Conservation (phyloP, 768 basidiomycete species). For the Hericium rajendrae region DNA sequence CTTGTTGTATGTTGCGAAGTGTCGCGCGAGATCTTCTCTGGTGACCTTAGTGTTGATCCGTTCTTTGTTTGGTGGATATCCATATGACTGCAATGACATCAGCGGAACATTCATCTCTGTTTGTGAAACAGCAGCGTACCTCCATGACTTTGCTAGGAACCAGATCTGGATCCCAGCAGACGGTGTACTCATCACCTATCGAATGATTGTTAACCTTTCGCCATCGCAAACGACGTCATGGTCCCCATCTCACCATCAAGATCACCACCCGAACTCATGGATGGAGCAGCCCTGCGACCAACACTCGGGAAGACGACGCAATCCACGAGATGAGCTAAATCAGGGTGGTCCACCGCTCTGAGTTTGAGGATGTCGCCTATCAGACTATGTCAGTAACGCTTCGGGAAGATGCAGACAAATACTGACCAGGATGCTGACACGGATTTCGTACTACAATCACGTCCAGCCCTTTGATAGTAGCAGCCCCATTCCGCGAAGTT, state of each 20-base stretch:
- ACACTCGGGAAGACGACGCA: slow-evolving; percentile 60
- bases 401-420: not conserved
- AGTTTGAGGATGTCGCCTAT: slow-evolving; percentile 57
- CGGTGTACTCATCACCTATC: slow-evolving; percentile 55
- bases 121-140: slow-evolving; percentile 22
- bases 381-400: not conserved
- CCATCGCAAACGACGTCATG: not conserved
- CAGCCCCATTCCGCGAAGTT: slow-evolving; percentile 36
- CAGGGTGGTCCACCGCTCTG: slow-evolving; percentile 41
- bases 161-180: slow-evolving; percentile 60
- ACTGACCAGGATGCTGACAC: slow-evolving; percentile 54
- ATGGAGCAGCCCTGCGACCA: slow-evolving; percentile 52
- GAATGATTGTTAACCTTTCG: not conserved
- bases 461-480: slow-evolving; percentile 49
- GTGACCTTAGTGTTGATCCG: slow-evolving; percentile 35
- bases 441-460: slow-evolving; percentile 61
- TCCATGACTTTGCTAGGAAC: slow-evolving; percentile 46
- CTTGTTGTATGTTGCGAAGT: slow-evolving; percentile 61
- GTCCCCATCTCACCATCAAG: slow-evolving; percentile 46
- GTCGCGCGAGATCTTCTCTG: slow-evolving; percentile 48
- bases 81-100: slow-evolving; percentile 40
- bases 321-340: slow-evolving; percentile 48
- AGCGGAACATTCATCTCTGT: not conserved
- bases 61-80: slow-evolving; percentile 58
- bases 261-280: slow-evolving; percentile 65